phyloP scores from a whole-genome alignment of 345 rosid species.

The Cardiospermum halicacabum region DNA sequence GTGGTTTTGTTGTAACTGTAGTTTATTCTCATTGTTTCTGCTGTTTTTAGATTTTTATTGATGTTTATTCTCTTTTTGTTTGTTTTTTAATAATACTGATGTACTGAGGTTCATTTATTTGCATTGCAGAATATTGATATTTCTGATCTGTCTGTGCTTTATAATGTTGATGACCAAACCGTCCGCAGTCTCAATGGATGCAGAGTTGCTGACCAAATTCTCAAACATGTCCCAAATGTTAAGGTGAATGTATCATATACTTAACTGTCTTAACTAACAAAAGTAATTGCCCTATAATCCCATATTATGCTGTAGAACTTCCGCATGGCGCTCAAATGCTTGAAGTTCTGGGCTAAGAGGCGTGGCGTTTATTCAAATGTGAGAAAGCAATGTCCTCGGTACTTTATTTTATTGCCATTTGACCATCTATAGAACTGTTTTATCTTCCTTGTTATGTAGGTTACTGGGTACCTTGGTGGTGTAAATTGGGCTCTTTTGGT shows the following conservation, averaged over 20 bases:
- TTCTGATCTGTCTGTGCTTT: slow-evolving; percentile 58
- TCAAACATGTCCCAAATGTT: slow-evolving; percentile 80
- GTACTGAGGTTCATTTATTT: slow-evolving; percentile 15
- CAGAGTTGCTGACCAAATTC: slow-evolving; percentile 96
- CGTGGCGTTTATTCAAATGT: slow-evolving; percentile 81
- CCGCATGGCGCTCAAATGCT: slow-evolving; percentile 53
- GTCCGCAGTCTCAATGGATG: slow-evolving; percentile 98
- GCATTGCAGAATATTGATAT: slow-evolving; percentile 85
- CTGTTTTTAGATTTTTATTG: background rate
- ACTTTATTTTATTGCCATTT: slow-evolving; percentile 2
- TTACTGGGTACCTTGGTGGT: slow-evolving; percentile 76
- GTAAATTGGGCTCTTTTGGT: slow-evolving; percentile 76
- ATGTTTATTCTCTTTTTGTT: background rate
- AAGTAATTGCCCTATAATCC: slow-evolving; percentile 10
- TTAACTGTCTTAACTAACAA: background rate
- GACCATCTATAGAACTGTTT: background rate
- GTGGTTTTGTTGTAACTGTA: background rate
- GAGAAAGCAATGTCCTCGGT: slow-evolving; percentile 21
- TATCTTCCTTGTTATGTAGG: slow-evolving; percentile 30
- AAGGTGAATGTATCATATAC: slow-evolving; percentile 44
- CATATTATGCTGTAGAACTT: slow-evolving; percentile 50
- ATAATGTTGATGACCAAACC: slow-evolving; percentile 79
- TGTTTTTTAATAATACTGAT: slow-evolving; percentile 4
- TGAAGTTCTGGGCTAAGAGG: slow-evolving; percentile 70
- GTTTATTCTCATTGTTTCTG: background rate